phyloP scores from a whole-genome alignment of 371 early-diverging fungal genomes.

The Entomophthora muscae region DNA sequence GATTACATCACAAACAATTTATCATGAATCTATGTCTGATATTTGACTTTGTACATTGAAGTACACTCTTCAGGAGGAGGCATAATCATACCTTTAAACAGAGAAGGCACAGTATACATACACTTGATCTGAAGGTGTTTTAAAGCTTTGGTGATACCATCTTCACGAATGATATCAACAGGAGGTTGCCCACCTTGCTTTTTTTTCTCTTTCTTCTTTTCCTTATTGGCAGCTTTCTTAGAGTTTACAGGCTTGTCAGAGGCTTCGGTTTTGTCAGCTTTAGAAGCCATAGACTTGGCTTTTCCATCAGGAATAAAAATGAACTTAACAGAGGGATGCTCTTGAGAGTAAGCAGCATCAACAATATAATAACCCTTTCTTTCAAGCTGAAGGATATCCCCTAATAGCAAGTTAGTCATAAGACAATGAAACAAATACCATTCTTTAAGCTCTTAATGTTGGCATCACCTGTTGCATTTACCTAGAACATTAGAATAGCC shows the following conservation, averaged over 20 bases:
- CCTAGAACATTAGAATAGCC: constrained; percentile 8
- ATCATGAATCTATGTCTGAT: background rate
- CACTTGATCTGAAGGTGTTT: background rate
- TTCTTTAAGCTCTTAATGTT: constrained; percentile 30
- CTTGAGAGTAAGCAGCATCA: constrained; percentile 37
- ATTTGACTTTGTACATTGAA: background rate
- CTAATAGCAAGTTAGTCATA: constrained; percentile 13
- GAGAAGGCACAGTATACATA: background rate
- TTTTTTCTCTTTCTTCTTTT: constrained; percentile 2
- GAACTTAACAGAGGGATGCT: constrained; percentile 37
- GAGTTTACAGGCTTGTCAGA: constrained; percentile 11
- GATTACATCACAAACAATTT: background rate
- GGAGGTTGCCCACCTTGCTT: background rate
- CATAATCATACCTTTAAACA: background rate
- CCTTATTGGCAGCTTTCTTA: constrained; percentile 10
- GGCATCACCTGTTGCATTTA: constrained; percentile 44
- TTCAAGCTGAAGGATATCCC: constrained; percentile 97
- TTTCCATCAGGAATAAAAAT: constrained; percentile 91
- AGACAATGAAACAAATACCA: background rate
- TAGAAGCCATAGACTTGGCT: constrained; percentile 54
- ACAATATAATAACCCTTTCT: constrained; percentile 93
- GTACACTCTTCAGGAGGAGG: background rate
- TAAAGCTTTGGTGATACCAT: constrained; percentile 3
- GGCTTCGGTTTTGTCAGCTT: constrained; percentile 26
- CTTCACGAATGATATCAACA: background rate